A percentile compares a stretch with the other conserved stretches of the same genome.
Evolutionary conservation across 257 asterid species (phyloP).

Genomic region (Prunella vulgaris): DNA sequence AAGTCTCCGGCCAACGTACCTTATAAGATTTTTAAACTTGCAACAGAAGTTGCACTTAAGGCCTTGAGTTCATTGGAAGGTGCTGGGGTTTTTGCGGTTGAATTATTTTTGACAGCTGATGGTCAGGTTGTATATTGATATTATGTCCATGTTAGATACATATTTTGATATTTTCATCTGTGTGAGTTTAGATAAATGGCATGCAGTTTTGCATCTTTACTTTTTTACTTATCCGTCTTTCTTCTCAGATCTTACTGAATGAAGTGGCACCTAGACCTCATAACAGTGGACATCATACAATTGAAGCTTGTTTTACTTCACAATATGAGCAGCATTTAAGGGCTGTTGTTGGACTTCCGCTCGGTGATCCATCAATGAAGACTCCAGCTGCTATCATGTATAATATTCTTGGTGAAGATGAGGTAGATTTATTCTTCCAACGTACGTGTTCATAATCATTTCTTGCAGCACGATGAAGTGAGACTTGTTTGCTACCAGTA

Average conservation of each 20-base stretch:
- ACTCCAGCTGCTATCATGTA: constrained; percentile 80
- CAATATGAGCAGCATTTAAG: constrained; percentile 95
- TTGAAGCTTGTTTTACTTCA: constrained; percentile 85
- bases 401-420: constrained; percentile 90
- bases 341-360: constrained; percentile 94
- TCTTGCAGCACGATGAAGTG: background rate
- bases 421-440: constrained; percentile 41
- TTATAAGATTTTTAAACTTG: constrained; percentile 70
- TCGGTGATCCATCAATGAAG: constrained; percentile 91
- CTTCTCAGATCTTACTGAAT: constrained; percentile 67
- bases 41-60: constrained; percentile 72
- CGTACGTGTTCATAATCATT: background rate
- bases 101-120: constrained; percentile 84
- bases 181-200: background rate
- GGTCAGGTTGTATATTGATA: constrained; percentile 59
- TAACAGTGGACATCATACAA: constrained; percentile 95
- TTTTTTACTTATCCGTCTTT: constrained; percentile 18
- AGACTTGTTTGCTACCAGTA: background rate
- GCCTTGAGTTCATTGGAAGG: constrained; percentile 95
- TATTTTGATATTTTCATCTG: background rate
- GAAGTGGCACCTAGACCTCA: constrained; percentile 99
- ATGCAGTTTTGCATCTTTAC: constrained; percentile 9
- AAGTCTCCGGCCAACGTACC: constrained; percentile 88
- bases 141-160: background rate
- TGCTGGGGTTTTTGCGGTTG: constrained; percentile 92